These are phyloP conservation scores for Sparassis latifolia DNA, from an alignment of 1,284 basidiomycete genomes.

Conservation along the genomic window DNA sequence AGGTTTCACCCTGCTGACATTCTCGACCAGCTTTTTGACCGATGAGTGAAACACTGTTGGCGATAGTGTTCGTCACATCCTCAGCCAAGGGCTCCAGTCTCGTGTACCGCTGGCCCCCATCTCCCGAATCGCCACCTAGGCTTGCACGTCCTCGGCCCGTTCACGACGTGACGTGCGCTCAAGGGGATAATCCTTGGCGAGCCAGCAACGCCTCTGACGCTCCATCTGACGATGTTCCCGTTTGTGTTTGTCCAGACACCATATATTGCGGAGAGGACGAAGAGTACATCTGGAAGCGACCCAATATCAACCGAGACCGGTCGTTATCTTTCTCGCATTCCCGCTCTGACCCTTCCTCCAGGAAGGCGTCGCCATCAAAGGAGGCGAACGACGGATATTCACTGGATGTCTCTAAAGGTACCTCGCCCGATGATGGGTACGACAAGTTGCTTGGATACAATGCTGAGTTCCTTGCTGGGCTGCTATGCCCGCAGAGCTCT, in stretches of 20 bases:
- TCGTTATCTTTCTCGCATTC: conserved; percentile 24
- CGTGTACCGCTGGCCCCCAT: conserved; percentile 71
- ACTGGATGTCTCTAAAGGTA: conserved; percentile 9
- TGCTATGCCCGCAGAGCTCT: conserved; percentile 73
- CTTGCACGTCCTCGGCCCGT: conserved; percentile 56
- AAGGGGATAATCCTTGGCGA: conserved; percentile 66
- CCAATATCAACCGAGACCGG: conserved; percentile 15
- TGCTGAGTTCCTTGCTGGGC: conserved; percentile 72
- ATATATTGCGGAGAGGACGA: conserved; percentile 8
- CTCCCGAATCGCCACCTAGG: conserved; percentile 47
- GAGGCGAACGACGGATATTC: conserved; percentile 12
- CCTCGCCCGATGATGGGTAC: conserved; percentile 36
- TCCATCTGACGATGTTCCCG: conserved; percentile 10
- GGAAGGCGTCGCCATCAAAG: conserved; percentile 24
- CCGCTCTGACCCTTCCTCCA: conserved; percentile 23
- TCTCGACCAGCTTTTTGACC: not conserved
- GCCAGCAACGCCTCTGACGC: conserved; percentile 41
- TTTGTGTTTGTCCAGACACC: conserved; percentile 4
- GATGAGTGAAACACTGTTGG: conserved; percentile 55
- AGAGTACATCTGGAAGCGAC: conserved; percentile 28
- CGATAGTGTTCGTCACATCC: conserved; percentile 67
- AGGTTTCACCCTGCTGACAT: too few species aligned
- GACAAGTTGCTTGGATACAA: conserved; percentile 76
- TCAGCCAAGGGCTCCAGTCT: conserved; percentile 70
- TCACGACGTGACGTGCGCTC: conserved; percentile 36